phyloP scores from a whole-genome alignment of 352 stramenopile species.

The Phytophthora pseudosyringae region DNA sequence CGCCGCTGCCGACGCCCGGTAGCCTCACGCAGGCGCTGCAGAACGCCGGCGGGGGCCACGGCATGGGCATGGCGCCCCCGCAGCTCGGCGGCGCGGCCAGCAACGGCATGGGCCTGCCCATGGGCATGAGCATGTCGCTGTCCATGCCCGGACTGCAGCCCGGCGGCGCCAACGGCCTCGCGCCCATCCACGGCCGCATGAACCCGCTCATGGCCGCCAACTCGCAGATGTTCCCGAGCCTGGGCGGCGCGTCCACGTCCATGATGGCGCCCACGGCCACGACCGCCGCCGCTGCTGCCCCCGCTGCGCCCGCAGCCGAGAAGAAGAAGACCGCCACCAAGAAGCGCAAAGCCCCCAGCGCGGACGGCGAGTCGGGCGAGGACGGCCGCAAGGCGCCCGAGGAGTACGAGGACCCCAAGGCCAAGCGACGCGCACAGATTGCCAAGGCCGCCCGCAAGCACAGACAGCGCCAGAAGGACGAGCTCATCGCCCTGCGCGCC shows the following conservation, averaged over 20 bases:
- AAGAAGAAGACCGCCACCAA: constrained; percentile 67
- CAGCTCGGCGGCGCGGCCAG: constrained; percentile 17
- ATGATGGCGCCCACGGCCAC: constrained; percentile 27
- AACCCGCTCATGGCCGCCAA: constrained; percentile 73
- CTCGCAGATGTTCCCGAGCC: constrained; percentile 68
- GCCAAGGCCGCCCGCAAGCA: constrained; percentile 89
- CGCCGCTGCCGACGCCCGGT: constrained; percentile 28
- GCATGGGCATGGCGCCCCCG: constrained; percentile 50
- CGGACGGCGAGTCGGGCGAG: constrained; percentile 55
- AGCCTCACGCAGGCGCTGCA: constrained; percentile 50
- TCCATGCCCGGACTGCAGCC: constrained; percentile 57
- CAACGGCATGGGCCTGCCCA: constrained; percentile 51
- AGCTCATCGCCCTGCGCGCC: constrained; percentile 81
- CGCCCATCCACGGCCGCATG: constrained; percentile 72
- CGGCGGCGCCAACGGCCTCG: constrained; percentile 47
- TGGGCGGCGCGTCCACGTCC: constrained; percentile 36
- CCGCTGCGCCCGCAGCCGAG: constrained; percentile 38
- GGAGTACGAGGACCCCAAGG: constrained; percentile 88
- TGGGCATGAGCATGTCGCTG: constrained; percentile 71
- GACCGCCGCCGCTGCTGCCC: constrained; percentile 22
- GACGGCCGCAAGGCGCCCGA: constrained; percentile 69
- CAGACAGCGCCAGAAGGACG: constrained; percentile 88
- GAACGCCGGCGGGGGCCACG: constrained; percentile 39
- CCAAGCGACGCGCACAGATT: constrained; percentile 87
- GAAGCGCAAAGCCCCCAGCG: constrained; percentile 72